Evolutionary conservation across 805 yeast species (phyloP), one percentile per base, ranked within the genome.

Genomic region (Citeromyces matritensis): DNA sequence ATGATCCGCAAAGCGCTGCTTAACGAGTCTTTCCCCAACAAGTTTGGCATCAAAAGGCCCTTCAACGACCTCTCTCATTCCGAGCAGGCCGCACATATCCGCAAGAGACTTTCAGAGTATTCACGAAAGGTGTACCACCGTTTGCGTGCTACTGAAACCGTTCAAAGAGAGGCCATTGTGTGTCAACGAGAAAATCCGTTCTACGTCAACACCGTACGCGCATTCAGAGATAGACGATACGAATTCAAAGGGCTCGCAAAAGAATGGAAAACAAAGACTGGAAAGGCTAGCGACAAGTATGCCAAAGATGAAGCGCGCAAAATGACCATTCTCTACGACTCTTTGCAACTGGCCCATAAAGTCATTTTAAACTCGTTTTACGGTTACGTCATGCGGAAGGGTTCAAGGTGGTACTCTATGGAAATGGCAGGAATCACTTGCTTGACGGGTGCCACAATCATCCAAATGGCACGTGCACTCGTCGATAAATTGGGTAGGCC

Each of bases 361-460:
- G 96, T 88, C 47, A 91, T 91, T 56, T 64, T 91, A 45, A 91
- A 91, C 48, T 88, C 97, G 0, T 91, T 91, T 49, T 91, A 91
- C 45, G 99, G 99, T 31, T 91, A 91, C 46, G 98, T 91, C 9
- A 91, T 91, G 98, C 71, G 99, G 55, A 91, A 91, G 46, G 99
- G 98, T 26, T 91, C 98, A 0, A 67, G 99, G 37, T 91, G 99
- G 99, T 91, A 86, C 46, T 91, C 98, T 0, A 85, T 91, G 91
- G 98, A 91, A 53, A 91, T 93, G 98, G 99, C 98, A 0, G 99
- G 99, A 39, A 91, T 91, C 12, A 91, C 99, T 0, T 93, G 98
- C 65, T 63, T 86, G 30, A 91, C 98, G 0, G 99, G 99, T 33
- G 95, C 98, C 1, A 84, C 94, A 0, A 91, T 91, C 43, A 91